These are phyloP conservation scores for Salvia miltiorrhiza DNA, from an alignment of 257 asterid species.

Conservation along the genomic window DNA sequence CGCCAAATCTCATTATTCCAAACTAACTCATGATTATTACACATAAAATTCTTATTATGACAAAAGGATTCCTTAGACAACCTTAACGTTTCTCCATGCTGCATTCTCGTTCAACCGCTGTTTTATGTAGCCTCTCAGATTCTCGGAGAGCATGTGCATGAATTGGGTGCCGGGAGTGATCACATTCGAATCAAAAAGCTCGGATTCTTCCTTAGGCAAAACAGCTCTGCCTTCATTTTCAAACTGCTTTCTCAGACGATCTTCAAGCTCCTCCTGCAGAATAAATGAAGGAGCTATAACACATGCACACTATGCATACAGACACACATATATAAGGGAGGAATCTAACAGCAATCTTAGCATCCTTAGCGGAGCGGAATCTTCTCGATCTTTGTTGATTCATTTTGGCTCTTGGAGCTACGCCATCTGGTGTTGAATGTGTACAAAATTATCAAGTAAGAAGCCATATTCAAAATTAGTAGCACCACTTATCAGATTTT, in stretches of 20 bases:
- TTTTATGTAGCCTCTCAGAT: conserved; percentile 38
- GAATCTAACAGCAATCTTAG: conserved; percentile 30
- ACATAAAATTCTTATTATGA: too few relatives aligned
- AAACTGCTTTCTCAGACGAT: conserved; percentile 34
- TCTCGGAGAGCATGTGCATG: conserved; percentile 38
- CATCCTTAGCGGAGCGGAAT: conserved; percentile 46
- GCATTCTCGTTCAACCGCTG: conserved; percentile 27
- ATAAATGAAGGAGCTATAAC: background rate
- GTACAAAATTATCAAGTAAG: background rate
- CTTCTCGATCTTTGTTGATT: conserved; percentile 55
- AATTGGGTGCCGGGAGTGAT: conserved; percentile 67
- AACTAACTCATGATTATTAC: too few relatives aligned
- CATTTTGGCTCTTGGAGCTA: conserved; percentile 75
- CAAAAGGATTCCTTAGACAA: background rate
- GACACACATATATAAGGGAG: background rate
- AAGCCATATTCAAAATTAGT: background rate
- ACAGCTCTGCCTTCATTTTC: conserved; percentile 41
- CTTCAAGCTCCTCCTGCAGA: conserved; percentile 46
- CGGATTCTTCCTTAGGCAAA: conserved; percentile 41
- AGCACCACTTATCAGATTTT: too few relatives aligned
- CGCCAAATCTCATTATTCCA: background rate
- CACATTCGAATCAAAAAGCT: conserved; percentile 49
- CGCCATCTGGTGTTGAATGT: conserved; percentile 46
- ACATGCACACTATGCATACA: background rate
- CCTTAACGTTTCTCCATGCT: conserved; percentile 59